Conservation (phyloP, 345 rosid species). For the Eucalyptus shirleyi region DNA sequence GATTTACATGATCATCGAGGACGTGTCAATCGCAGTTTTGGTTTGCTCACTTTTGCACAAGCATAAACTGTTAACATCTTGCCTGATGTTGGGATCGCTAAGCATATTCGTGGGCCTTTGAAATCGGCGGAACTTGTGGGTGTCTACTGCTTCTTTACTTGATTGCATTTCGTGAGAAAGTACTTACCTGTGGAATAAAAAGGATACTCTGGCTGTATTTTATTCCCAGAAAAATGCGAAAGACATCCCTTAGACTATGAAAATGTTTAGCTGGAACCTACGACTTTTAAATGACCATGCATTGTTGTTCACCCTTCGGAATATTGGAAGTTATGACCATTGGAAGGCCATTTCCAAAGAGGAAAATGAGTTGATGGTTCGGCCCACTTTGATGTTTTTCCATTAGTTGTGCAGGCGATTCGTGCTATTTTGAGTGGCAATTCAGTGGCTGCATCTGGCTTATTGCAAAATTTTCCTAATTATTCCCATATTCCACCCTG, state of each 20-base stretch:
- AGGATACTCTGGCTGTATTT: background rate
- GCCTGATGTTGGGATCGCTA: background rate
- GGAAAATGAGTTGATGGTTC: background rate
- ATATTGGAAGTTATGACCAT: background rate
- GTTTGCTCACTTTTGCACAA: background rate
- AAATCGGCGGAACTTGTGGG: background rate
- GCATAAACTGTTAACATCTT: background rate
- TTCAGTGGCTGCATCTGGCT: background rate
- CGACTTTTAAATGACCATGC: background rate
- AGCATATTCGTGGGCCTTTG: background rate
- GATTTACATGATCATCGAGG: background rate
- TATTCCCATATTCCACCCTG: background rate
- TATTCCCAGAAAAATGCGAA: background rate
- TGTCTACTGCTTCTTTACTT: background rate
- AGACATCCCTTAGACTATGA: background rate
- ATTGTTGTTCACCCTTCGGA: background rate
- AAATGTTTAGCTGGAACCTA: background rate
- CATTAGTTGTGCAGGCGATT: background rate
- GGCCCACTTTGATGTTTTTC: background rate
- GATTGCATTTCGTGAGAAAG: background rate
- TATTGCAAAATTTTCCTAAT: background rate
- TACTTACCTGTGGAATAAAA: background rate
- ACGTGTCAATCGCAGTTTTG: background rate
- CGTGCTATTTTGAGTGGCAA: background rate
- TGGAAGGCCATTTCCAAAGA: background rate